Conservation (phyloP, 768 basidiomycete genomes). For the Pleurotus tuber-regium region DNA sequence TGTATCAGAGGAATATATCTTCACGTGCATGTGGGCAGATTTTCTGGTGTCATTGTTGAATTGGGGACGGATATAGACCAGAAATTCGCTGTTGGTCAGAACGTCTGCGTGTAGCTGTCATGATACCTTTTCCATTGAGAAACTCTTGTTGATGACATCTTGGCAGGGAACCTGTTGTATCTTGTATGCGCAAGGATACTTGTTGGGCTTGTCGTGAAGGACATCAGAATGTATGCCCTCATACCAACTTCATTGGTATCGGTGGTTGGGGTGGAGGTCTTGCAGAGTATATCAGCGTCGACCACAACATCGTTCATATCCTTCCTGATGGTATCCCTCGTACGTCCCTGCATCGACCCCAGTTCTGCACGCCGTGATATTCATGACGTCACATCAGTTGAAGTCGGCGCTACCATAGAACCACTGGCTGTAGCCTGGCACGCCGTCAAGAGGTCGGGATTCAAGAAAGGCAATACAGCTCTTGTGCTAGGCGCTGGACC, state of each 20-base stretch:
- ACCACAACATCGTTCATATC: constrained; percentile 32
- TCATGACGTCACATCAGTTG: constrained; percentile 28
- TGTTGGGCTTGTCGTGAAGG: constrained; percentile 33
- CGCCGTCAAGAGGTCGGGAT: constrained; percentile 38
- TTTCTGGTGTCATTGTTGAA: constrained; percentile 32
- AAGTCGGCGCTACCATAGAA: constrained; percentile 45
- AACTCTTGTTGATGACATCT: background rate
- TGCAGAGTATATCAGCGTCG: constrained; percentile 36
- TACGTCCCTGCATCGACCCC: constrained; percentile 18
- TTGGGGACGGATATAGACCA: constrained; percentile 31
- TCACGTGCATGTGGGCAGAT: no score
- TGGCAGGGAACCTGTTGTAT: constrained; percentile 39
- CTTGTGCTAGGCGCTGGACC: constrained; percentile 46
- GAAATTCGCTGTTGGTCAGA: constrained; percentile 33
- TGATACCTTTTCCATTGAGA: background rate
- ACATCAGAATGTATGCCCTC: constrained; percentile 31
- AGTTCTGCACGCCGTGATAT: background rate
- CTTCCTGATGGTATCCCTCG: constrained; percentile 36
- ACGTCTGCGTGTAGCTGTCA: constrained; percentile 25
- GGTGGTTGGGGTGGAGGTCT: constrained; percentile 42
- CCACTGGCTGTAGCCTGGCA: constrained; percentile 47
- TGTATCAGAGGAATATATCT: no score
- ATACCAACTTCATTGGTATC: constrained; percentile 34
- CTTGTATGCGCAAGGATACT: constrained; percentile 29
- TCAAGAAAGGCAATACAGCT: constrained; percentile 34